phyloP scores from a whole-genome alignment of 2,329 filamentous ascomycete genomes.

The Parasarocladium wereldwijsianum region DNA sequence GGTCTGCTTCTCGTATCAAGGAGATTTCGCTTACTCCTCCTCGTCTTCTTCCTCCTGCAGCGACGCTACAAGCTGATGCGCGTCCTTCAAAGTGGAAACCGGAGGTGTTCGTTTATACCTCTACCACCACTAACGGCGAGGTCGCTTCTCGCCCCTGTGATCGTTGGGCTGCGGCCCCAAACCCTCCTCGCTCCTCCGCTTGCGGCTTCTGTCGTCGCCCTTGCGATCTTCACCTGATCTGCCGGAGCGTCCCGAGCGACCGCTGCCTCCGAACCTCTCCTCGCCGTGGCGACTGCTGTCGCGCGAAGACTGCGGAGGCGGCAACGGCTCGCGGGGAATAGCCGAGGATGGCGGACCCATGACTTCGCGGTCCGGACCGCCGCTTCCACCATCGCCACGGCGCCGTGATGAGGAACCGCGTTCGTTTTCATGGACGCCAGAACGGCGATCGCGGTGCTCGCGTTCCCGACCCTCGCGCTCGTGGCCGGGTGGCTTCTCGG shows the following conservation, averaged over 20 bases:
- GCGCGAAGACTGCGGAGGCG: slow-evolving; percentile 18
- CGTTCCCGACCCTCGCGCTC: slow-evolving; percentile 31
- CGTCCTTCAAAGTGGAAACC: too few relatives aligned
- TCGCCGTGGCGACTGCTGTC: slow-evolving; percentile 13
- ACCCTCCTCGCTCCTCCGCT: slow-evolving; percentile 33
- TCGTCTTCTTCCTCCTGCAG: too few relatives aligned
- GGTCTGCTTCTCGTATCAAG: too few relatives aligned
- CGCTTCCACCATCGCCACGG: slow-evolving; percentile 23
- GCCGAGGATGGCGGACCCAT: slow-evolving; percentile 16
- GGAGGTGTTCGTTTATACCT: too few relatives aligned
- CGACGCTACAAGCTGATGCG: too few relatives aligned
- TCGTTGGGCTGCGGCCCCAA: slow-evolving; percentile 23
- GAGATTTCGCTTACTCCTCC: too few relatives aligned
- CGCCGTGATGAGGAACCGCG: too few relatives aligned
- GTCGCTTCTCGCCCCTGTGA: slow-evolving; percentile 41
- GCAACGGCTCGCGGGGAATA: slow-evolving; percentile 16
- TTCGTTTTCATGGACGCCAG: slow-evolving; percentile 16
- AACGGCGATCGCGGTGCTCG: slow-evolving; percentile 29
- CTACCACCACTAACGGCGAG: slow-evolving; percentile 28
- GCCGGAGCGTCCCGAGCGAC: slow-evolving; percentile 16
- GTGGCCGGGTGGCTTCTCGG: slow-evolving; percentile 30
- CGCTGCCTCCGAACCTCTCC: slow-evolving; percentile 17
- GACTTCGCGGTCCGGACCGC: slow-evolving; percentile 14
- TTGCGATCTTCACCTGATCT: slow-evolving; percentile 17
- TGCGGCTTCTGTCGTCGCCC: slow-evolving; percentile 21